Conservation (phyloP, 1,284 basidiomycete species). For the Austroboletus novae-zelandiae region DNA sequence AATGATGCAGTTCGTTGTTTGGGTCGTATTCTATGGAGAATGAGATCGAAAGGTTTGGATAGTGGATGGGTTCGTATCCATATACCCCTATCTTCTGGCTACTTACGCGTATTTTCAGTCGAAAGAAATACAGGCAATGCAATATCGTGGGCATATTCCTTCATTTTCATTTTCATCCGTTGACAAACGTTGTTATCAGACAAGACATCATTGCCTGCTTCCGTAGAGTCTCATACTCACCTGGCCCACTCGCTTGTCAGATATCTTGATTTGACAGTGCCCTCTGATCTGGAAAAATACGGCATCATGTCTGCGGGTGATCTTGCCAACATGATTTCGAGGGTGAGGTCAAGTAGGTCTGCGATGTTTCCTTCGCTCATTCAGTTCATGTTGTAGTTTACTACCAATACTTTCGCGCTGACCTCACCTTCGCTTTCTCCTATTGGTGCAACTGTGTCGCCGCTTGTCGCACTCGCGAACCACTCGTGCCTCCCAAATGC, state of each 20-base stretch:
- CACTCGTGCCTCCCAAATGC: constrained; percentile 92
- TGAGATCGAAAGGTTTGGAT: constrained; percentile 51
- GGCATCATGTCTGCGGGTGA: constrained; percentile 57
- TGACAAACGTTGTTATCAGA: constrained; percentile 41
- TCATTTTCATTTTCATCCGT: neutral
- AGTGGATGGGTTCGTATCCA: constrained; percentile 59
- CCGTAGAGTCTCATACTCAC: constrained; percentile 58
- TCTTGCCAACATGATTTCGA: constrained; percentile 70
- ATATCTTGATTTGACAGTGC: constrained; percentile 58
- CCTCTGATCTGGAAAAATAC: constrained; percentile 54
- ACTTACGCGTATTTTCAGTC: constrained; percentile 43
- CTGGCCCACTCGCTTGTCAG: constrained; percentile 70
- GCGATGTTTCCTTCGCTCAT: constrained; percentile 1
- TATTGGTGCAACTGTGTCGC: constrained; percentile 80
- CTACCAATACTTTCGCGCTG: constrained; percentile 86
- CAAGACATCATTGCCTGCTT: constrained; percentile 39
- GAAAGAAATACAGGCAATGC: constrained; percentile 64
- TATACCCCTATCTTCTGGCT: neutral
- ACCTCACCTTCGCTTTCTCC: constrained; percentile 73
- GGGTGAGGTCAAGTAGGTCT: constrained; percentile 39
- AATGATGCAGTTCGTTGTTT: constrained; percentile 74
- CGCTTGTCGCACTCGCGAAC: constrained; percentile 79
- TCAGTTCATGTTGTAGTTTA: constrained; percentile 54
- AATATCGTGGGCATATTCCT: constrained; percentile 60
- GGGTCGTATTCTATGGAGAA: constrained; percentile 72